Evolutionary conservation across 2,329 filamentous ascomycete species (phyloP).

Genomic region (Fusarium haematococcum): DNA sequence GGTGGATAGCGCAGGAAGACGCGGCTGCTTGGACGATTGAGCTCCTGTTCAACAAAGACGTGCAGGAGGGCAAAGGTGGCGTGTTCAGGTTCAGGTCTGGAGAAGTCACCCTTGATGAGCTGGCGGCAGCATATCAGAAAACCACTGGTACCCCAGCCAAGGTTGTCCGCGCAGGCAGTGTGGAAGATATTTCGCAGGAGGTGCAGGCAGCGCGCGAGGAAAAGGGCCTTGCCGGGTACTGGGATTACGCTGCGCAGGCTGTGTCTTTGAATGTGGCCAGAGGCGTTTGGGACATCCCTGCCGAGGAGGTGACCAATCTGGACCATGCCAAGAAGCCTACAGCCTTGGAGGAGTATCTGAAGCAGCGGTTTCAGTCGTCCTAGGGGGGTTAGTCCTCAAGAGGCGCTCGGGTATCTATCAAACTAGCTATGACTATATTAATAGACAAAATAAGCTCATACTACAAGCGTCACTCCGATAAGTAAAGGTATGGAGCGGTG

Average conservation of each 20-base stretch:
- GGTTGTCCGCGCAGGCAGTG: neutral
- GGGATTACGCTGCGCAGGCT: neutral
- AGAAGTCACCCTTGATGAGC: neutral
- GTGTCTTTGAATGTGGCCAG: neutral
- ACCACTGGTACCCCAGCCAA: neutral
- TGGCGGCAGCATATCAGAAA: neutral
- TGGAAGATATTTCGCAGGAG: neutral
- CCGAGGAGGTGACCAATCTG: neutral
- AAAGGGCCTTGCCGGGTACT: neutral
- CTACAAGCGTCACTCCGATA: neutral
- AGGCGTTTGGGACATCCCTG: neutral
- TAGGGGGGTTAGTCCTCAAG: neutral
- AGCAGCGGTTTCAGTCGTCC: neutral
- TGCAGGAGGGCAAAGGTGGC: neutral
- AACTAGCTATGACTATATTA: neutral
- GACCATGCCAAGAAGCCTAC: constrained; percentile 22
- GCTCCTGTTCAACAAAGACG: neutral
- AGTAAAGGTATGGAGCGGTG: no score
- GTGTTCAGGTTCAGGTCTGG: neutral
- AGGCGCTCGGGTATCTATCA: neutral
- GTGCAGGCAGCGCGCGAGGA: neutral
- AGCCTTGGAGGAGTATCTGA: neutral
- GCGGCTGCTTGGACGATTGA: constrained; percentile 10
- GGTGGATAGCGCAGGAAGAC: neutral
- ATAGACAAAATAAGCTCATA: neutral